Evolutionary conservation across 1,139 yeast species (phyloP), one percentile per base, ranked within the genome.

Genomic region (Scheffersomyces parashehatae): DNA sequence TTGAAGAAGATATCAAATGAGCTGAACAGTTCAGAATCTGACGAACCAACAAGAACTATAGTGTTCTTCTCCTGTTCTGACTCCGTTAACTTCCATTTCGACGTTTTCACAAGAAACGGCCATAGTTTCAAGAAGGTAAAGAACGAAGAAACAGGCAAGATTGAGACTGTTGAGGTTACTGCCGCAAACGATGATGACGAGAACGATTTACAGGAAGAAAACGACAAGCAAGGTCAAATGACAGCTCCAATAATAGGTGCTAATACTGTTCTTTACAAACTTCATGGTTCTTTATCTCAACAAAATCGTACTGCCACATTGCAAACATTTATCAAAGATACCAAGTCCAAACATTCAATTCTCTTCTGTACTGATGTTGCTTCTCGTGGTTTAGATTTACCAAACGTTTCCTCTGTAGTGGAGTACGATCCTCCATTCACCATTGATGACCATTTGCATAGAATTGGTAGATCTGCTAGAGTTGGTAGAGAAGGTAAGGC

Each of bases 61-160:
- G 91, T 95, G 0, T 93, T 93, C 63, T 79, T 90, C 52, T 87
- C 97, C 7, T 93, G 99, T 67, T 83, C 98, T 0, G 98, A 93
- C 59, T 87, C 97, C 11, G 98, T 95, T 16, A 90, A 93, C 54
- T 93, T 87, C 68, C 97, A 93, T 65, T 89, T 83, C 62, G 79
- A 81, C 40, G 85, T 82, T 0, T 83, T 91, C 54, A 77, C 95
- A 3, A 64, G 82, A 46, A 70, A 70, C 10, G 86, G 86, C 10
- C 67, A 68, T 43, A 63, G 67, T 31, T 66, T 70, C 20, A 65
- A 53, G 54, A 68, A 54, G 64, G 63, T 45, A 39, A 62, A 57
- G 45, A 58, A 62, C 38, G 56, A 56, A 38, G 70, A 66, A 34
- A 45, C 58, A 11, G 63, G 59, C 2, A 56, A 58, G 48, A 39